Conservation (phyloP, 2,329 filamentous ascomycete species). For the Lasiodiplodia citricola region DNA sequence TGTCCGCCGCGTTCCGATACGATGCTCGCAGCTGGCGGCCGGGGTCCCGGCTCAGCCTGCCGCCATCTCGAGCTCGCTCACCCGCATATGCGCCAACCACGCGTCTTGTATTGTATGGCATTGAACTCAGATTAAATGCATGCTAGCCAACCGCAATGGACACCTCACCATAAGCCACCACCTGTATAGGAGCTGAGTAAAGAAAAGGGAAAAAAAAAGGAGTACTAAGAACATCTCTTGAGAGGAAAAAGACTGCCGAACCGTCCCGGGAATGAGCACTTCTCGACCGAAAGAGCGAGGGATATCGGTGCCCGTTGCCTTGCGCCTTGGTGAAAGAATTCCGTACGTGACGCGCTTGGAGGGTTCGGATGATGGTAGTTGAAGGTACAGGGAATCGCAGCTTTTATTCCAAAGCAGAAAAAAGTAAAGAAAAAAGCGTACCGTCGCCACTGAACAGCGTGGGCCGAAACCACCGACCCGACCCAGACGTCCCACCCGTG, state of each 20-base stretch:
- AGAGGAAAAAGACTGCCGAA: slow-evolving; percentile 26
- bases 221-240: slow-evolving; percentile 23
- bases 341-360: slow-evolving; percentile 19
- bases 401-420: slow-evolving; percentile 28
- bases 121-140: slow-evolving; percentile 25
- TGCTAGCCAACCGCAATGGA: slow-evolving; percentile 25
- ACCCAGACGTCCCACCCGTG: slow-evolving; percentile 26
- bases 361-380: slow-evolving; percentile 25
- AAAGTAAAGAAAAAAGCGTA: slow-evolving; percentile 18
- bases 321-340: slow-evolving; percentile 25
- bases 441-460: slow-evolving; percentile 23
- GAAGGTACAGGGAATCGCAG: slow-evolving; percentile 27
- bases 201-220: slow-evolving; percentile 16
- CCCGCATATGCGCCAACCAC: background rate
- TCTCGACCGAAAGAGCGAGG: slow-evolving; percentile 25
- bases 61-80: background rate
- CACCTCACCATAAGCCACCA: slow-evolving; percentile 26
- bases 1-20: slow-evolving; percentile 15
- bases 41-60: slow-evolving; percentile 1
- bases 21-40: slow-evolving; percentile 6
- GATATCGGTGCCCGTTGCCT: slow-evolving; percentile 25
- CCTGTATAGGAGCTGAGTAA: slow-evolving; percentile 26
- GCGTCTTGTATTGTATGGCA: slow-evolving; percentile 17
- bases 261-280: slow-evolving; percentile 23
- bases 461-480: slow-evolving; percentile 26